Conservation (phyloP, 148 eudicot genomes). For the Silene uniflora region DNA sequence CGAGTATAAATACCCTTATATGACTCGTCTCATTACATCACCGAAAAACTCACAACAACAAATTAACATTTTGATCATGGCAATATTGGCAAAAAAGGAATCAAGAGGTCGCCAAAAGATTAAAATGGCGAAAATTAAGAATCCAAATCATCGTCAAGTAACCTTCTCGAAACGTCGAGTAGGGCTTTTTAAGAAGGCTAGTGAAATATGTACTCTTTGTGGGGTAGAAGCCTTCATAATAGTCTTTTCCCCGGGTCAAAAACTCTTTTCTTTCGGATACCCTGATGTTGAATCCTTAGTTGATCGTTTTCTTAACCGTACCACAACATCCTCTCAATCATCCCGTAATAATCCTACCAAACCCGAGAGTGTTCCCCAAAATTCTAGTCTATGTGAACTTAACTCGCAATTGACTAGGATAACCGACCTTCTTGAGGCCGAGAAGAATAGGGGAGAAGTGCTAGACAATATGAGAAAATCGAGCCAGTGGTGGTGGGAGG, state of each 20-base stretch:
- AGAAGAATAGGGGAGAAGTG: conserved; percentile 35
- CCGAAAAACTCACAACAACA: no score
- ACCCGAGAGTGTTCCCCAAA: conserved; percentile 22
- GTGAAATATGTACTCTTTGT: conserved; percentile 52
- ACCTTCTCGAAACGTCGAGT: no score
- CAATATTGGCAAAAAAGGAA: no score
- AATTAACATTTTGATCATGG: no score
- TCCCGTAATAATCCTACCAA: not conserved
- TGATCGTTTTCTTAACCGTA: conserved; percentile 33
- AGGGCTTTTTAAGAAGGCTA: conserved; percentile 57
- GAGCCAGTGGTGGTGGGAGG: conserved; percentile 50
- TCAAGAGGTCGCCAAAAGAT: no score
- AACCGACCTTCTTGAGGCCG: conserved; percentile 34
- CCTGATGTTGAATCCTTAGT: conserved; percentile 42
- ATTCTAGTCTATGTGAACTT: conserved; percentile 26
- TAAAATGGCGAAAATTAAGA: no score
- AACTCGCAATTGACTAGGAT: conserved; percentile 39
- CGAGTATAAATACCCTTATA: no score
- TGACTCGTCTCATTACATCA: no score
- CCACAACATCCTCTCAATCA: conserved; percentile 20
- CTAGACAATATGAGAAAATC: conserved; percentile 29
- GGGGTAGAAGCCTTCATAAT: conserved; percentile 46
- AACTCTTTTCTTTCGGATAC: conserved; percentile 48
- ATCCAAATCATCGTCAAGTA: no score
- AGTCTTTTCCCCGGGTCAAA: conserved; percentile 49